Percentiles rank a stretch among this genome's conserved stretches.
phyloP scores from a whole-genome alignment of 257 asterid species.

The Solanum megistacrolobum region DNA sequence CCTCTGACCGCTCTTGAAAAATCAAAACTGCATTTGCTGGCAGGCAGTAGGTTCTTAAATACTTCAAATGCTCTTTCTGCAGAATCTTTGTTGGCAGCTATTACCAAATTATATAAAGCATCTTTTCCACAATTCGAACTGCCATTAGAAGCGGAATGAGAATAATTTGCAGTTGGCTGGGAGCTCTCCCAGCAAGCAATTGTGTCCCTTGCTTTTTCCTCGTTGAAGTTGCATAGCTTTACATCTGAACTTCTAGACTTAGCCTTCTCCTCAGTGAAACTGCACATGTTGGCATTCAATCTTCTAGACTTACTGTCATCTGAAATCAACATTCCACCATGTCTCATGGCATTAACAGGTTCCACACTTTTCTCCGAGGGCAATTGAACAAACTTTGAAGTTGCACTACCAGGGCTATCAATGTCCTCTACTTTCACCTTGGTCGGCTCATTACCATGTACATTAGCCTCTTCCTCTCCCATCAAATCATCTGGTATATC shows the following conservation, averaged over 20 bases:
- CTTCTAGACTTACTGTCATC: constrained; percentile 15
- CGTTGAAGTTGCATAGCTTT: constrained; percentile 2
- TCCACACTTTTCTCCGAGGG: constrained; percentile 20
- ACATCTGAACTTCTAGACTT: constrained; percentile 16
- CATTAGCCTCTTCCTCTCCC: constrained; percentile 19
- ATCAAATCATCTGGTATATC: constrained; percentile 23
- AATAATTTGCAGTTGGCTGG: constrained; percentile 12
- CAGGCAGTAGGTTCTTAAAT: constrained; percentile 49
- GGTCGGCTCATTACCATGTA: constrained; percentile 12
- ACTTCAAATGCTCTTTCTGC: constrained; percentile 40
- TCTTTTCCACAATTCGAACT: constrained; percentile 16
- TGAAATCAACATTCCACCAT: constrained; percentile 11
- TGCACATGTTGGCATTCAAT: constrained; percentile 16
- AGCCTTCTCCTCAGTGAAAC: constrained; percentile 5
- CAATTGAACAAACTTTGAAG: constrained; percentile 55
- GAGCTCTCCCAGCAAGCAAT: constrained; percentile 10
- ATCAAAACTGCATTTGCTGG: constrained; percentile 25
- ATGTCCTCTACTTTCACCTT: constrained; percentile 43
- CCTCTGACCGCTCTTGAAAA: constrained; percentile 17
- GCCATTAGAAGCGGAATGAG: constrained; percentile 9
- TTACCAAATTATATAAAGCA: constrained; percentile 28
- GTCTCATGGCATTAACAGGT: constrained; percentile 13
- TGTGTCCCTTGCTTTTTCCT: constrained; percentile 3
- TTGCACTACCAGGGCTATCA: constrained; percentile 79
- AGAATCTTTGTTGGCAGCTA: constrained; percentile 49